Base-by-base conservation (phyloP, 176 grass and related monocot genomes). In the Hsuehochloa calcarea region DNA sequence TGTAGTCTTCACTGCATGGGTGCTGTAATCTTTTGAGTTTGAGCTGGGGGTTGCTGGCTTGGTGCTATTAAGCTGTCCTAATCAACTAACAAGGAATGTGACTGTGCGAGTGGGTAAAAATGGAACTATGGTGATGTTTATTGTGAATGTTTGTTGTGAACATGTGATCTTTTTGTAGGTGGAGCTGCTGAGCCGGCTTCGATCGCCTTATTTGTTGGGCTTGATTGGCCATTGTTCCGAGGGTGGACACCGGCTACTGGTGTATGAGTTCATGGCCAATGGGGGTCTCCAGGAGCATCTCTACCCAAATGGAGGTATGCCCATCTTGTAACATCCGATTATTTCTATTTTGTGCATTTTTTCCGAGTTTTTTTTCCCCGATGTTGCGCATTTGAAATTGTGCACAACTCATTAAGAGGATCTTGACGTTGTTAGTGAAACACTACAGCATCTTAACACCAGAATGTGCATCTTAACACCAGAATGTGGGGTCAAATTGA, bases 191-290 rank as follows among this genome's bases (percentile, higher is more conserved):
- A 94, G 85, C 74, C 89, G 91, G 63, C 93, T 99, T n/a, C 84
- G 85, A 55, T 99, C 96, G 0, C 90, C 91, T 1, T 91, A 88
- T 88, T 88, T 99, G 77, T 73, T 99, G 79, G 82, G 86, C 25
- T 79, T 99, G 88, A 79, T 99, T 62, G 93, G 96, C 52, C 92
- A 99, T 91, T 99, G 93, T 70, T 96, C 96, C 0, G 96, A 94
- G 76, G 92, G 88, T 65, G 86, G 88, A 45, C 93, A 99, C 50
- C 86, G 96, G 25, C 85, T 99, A 64, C 82, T 99, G 47, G 93
- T 99, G 35, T 99, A 99, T 22, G 96, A 99, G 82, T 99, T 96
- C 90, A 99, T 99, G 96, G 91, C 96, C 40, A 96, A 99, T 94
- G 93, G 96, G 10, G 86, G 93, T 78, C 87, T 99, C 61, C 96